phyloP scores from a whole-genome alignment of 305 asterid genomes.

The Fraxinus velutina region DNA sequence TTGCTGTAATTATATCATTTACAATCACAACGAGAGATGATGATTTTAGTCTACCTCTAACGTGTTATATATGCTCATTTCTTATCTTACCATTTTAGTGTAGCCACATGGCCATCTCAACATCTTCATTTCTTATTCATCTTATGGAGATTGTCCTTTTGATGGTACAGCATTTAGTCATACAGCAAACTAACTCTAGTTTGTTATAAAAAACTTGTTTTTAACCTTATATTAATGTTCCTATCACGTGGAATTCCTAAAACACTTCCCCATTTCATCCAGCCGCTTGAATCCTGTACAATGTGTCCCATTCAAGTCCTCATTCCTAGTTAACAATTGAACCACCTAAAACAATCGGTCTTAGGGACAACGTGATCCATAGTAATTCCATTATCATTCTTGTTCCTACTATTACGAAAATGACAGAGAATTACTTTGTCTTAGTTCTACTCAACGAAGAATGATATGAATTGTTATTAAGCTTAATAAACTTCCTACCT shows the following conservation, averaged over 20 bases:
- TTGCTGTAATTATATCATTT: not conserved
- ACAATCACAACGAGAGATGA: not conserved
- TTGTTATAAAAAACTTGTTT: not conserved
- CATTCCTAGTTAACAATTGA: not conserved
- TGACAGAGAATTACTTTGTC: not conserved
- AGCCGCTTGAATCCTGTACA: not conserved
- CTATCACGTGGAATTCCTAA: not conserved
- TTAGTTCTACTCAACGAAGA: not conserved
- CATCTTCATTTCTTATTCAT: not conserved
- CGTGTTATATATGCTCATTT: not conserved
- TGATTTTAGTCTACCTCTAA: not conserved
- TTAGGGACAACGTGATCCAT: not conserved
- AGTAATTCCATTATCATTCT: not conserved
- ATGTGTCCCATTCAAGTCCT: not conserved
- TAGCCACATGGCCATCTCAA: not conserved
- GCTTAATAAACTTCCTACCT: not conserved
- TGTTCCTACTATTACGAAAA: not conserved
- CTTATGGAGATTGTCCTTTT: not conserved
- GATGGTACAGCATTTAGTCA: not conserved
- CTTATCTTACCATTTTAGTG: not conserved
- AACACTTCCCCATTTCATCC: not conserved
- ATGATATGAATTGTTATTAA: slow-evolving; percentile 8
- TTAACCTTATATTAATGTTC: not conserved
- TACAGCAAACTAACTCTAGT: not conserved
- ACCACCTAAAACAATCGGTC: not conserved